Base-by-base conservation (phyloP, 192 early-diverging fungal genomes). In the Coemansia sp. region DNA sequence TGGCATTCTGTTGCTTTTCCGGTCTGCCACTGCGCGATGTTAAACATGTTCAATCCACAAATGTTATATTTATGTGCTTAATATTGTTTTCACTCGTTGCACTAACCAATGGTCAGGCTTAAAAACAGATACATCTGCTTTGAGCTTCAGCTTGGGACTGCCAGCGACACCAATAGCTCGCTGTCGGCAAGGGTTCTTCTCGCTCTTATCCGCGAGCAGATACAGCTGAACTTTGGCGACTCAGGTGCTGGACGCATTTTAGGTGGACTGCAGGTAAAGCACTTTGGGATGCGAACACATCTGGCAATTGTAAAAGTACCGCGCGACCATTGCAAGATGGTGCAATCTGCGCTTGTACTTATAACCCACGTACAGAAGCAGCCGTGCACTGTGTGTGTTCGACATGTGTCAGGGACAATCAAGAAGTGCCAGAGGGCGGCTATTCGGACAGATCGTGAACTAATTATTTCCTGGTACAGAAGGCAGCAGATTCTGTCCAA, bases 91-190 rank as follows among this genome's bases (percentile, higher is more conserved):
- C 18, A 52, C 26, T 26, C 7, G 5, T 53, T 53, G 15, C 16
- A 5, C 16, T 18, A 6, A 14, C 15, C 51, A 23, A 81, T 81
- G 78, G 78, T 81, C 44, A 72, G 78, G 63, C 68, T 81, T 36
- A 81, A 81, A 60, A 72, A 81, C 43, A 68, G 78, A 55, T 81
- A 81, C 43, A 68, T 81, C 34, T 81, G 78, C 56, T 73, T 81
- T 73, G 78, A 81, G 58, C 11, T 81, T 16, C 60, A 63, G 53
- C 48, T 55, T 6, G 48, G 53, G 38, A 21, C 57, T n/a, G 41
- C 36, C 41, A 45, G 53, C 34, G 41, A 39, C 18, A 12, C 24
- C 23, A 51, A 20, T 5, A 18, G 36, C 43, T 15, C 7, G 2
- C 30, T 68, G 20, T 62, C 55, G 1, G 23, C 66, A 33, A 73